Base-by-base conservation (phyloP, 768 basidiomycete species). In the Leccinum imitatum region DNA sequence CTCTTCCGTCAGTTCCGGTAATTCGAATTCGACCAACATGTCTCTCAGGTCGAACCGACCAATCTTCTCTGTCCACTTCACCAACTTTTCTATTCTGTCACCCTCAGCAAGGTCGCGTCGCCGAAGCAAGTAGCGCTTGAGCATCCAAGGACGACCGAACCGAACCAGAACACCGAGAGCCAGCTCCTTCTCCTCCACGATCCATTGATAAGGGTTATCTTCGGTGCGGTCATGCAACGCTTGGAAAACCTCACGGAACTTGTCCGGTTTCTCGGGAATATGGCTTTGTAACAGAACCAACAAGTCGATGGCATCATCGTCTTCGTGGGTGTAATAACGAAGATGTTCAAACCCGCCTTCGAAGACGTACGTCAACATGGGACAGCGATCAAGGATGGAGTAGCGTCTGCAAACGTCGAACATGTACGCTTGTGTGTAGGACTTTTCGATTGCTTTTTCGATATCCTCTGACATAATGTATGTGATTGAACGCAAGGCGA, bases 281-380 rank as follows among this genome's bases (percentile, higher is more conserved):
- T 71, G 64, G 8, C 55, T 58, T 51, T 72, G 63, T 15, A 71
- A 48, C 6, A 51, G 50, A 11, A 63, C 47, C 58, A 72, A 47
- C 52, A 70, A 48, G 23, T 71, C 60, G 54, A 71, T 67, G 27
- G 59, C 69, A 23, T 64, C 63, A 6, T 72, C 66, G 44, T 72
- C 71, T 50, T 71, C 70, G n/a, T 63, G 58, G 17, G 59, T 59
- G 47, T 70, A 72, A 44, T 70, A 53, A 3, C 59, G 57, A 58
- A 72, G 67, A 46, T 71, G 64, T 25, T 71, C 71, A 23, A 71
- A 59, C 23, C 70, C 70, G 50, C 68, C 66, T 1, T 71, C 70
- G 39, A 71, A 64, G 51, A 71, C 70, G 44, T 70, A 71, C 6
- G 63, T 66, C 50, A 71, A 50, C 71, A 72, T 68, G 57, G 68